A percentile compares a stretch with the other conserved stretches of the same genome.
Evolutionary conservation across 139 green algal species (phyloP).

Genomic region (Spirogloea muscicola): DNA sequence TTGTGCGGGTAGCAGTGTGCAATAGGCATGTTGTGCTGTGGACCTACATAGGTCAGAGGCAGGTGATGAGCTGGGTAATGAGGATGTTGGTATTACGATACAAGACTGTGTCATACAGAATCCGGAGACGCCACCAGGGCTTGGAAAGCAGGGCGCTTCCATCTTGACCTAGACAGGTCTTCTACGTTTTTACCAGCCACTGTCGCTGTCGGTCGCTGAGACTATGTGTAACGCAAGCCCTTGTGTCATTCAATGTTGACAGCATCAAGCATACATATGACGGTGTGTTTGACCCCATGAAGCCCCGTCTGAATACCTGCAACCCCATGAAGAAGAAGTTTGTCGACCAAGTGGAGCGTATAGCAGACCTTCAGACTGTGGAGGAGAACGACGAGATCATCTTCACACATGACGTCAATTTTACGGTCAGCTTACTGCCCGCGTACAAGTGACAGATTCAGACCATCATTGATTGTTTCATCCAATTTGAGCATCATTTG

Average conservation of each 20-base stretch:
- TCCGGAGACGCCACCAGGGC: no score
- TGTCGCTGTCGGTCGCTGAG: neutral
- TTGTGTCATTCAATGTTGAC: conserved; percentile 1
- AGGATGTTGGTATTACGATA: neutral
- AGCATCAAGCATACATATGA: conserved; percentile 90
- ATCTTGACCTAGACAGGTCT: neutral
- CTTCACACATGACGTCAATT: conserved; percentile 93
- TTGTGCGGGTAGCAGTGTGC: neutral
- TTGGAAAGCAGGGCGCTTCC: neutral
- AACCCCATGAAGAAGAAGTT: conserved; percentile 71
- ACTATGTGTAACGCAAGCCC: neutral
- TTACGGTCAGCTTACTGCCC: conserved; percentile 12
- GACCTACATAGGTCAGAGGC: neutral
- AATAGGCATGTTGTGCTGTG: neutral
- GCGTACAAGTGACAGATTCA: neutral
- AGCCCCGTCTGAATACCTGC: conserved; percentile 81
- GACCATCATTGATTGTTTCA: neutral
- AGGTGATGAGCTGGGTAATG: neutral
- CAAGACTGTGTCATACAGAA: no score
- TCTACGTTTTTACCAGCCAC: neutral
- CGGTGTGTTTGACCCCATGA: conserved; percentile 60
- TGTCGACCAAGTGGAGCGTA: conserved; percentile 68
- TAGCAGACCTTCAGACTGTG: conserved; percentile 72
- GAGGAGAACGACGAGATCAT: conserved; percentile 83
- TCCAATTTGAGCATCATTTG: neutral